phyloP scores from a whole-genome alignment of 441 rosid genomes.

The Aquilaria agallochum region DNA sequence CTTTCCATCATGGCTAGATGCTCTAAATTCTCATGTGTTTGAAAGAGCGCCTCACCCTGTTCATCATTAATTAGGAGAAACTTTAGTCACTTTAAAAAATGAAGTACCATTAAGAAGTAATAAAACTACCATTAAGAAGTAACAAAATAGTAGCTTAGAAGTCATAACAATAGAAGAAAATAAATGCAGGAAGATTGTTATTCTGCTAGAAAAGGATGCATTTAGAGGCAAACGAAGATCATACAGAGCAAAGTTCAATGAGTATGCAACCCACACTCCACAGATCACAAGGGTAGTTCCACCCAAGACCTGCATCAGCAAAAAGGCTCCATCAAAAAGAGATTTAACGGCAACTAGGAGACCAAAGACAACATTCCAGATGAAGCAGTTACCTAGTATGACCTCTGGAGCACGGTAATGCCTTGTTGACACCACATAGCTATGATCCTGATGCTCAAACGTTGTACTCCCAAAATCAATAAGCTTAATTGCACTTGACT shows the following conservation, averaged over 20 bases:
- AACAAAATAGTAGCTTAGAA: not conserved
- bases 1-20: slow-evolving; percentile 98
- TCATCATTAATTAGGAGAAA: not conserved
- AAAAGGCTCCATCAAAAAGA: slow-evolving; percentile 1
- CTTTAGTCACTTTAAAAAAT: not conserved
- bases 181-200: too few species aligned
- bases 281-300: slow-evolving; percentile 94
- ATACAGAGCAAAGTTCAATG: slow-evolving; percentile 88
- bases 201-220: not conserved
- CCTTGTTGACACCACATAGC: slow-evolving; percentile 81
- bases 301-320: slow-evolving; percentile 66
- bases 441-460: slow-evolving; percentile 83
- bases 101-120: not conserved
- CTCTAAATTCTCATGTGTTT: slow-evolving; percentile 92
- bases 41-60: slow-evolving; percentile 92
- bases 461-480: slow-evolving; percentile 98
- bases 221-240: slow-evolving; percentile 14
- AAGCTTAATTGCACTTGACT: slow-evolving; percentile 91
- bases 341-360: slow-evolving; percentile 3
- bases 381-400: slow-evolving; percentile 57
- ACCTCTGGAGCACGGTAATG: slow-evolving; percentile 98
- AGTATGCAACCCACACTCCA: slow-evolving; percentile 97
- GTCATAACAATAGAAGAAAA: not conserved
- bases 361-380: not conserved
- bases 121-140: not conserved